A percentile compares a stretch with the other conserved stretches of the same genome.
Evolutionary conservation across 2,329 filamentous ascomycete species (phyloP).

Genomic region (Chrysosporium keratinophilum): DNA sequence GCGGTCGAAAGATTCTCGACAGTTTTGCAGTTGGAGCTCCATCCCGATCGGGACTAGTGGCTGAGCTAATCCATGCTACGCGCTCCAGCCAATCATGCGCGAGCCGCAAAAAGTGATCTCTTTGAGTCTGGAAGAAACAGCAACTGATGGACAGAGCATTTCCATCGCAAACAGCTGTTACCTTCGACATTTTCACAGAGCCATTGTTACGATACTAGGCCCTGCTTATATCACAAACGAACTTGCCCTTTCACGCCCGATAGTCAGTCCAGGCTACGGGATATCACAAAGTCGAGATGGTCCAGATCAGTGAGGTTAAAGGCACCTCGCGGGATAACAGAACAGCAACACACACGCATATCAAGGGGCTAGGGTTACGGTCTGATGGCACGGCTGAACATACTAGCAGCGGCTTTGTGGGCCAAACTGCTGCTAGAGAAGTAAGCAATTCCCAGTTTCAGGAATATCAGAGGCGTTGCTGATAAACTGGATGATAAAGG

Average conservation of each 20-base stretch:
- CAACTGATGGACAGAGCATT: not conserved
- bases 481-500: slow-evolving; percentile 42
- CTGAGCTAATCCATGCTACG: slow-evolving; percentile 12
- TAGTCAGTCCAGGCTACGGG: not conserved
- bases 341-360: slow-evolving; percentile 94
- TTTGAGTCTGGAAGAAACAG: slow-evolving; percentile 1
- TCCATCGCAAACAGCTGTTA: not conserved
- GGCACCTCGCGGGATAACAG: slow-evolving; percentile 89
- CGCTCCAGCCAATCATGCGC: slow-evolving; percentile 2
- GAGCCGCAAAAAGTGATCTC: slow-evolving; percentile 8
- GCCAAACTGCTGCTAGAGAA: slow-evolving; percentile 79
- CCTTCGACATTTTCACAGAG: not conserved
- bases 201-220: not conserved
- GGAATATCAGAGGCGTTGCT: not conserved
- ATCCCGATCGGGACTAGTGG: slow-evolving; percentile 13
- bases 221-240: not conserved
- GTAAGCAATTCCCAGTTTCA: slow-evolving; percentile 41
- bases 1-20: not conserved
- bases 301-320: slow-evolving; percentile 89
- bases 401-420: slow-evolving; percentile 74
- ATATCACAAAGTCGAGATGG: slow-evolving; percentile 45
- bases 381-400: slow-evolving; percentile 75
- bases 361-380: slow-evolving; percentile 84
- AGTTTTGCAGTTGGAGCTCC: not conserved
- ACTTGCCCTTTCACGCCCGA: not conserved